A percentile compares a stretch with the other conserved stretches of the same genome.
Evolutionary conservation across 176 grass and related monocot genomes (phyloP).

Genomic region (Cocos nucifera): DNA sequence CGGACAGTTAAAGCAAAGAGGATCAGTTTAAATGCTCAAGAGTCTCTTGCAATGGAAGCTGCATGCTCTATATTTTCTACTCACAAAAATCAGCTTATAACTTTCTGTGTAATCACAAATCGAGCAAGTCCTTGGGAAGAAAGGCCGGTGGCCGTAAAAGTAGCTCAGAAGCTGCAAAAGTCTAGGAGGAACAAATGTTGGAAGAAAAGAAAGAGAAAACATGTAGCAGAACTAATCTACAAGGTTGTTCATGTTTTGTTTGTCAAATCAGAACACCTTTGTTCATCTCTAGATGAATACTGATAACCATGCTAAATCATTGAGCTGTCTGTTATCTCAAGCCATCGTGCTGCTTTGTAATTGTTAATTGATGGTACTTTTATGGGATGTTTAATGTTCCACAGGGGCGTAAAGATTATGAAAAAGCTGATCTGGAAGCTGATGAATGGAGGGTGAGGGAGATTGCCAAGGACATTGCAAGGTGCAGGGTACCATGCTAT

Average conservation of each 20-base stretch:
- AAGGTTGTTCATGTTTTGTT: constrained; percentile 33
- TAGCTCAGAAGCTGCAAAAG: constrained; percentile 76
- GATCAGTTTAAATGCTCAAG: constrained; percentile 44
- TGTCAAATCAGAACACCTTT: background rate
- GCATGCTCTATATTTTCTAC: constrained; percentile 47
- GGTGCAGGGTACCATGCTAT: constrained; percentile 43
- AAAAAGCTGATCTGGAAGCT: constrained; percentile 60
- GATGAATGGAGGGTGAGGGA: constrained; percentile 92
- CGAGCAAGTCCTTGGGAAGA: constrained; percentile 49
- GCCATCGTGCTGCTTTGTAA: background rate
- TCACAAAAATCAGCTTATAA: constrained; percentile 41
- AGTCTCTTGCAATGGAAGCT: constrained; percentile 46
- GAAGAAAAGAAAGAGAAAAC: constrained; percentile 76
- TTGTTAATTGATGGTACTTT: background rate
- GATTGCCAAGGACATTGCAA: constrained; percentile 81
- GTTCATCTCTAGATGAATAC: background rate
- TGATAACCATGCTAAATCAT: background rate
- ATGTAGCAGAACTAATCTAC: constrained; percentile 41
- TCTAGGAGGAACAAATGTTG: constrained; percentile 71
- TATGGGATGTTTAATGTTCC: constrained; percentile 18
- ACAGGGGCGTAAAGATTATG: constrained; percentile 56
- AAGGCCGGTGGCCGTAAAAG: constrained; percentile 41
- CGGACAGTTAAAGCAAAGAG: constrained; percentile 36
- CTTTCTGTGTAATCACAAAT: constrained; percentile 33
- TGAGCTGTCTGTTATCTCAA: background rate